Evolutionary conservation across 331 rosid species (phyloP).

Genomic region (Arachis monticola): DNA sequence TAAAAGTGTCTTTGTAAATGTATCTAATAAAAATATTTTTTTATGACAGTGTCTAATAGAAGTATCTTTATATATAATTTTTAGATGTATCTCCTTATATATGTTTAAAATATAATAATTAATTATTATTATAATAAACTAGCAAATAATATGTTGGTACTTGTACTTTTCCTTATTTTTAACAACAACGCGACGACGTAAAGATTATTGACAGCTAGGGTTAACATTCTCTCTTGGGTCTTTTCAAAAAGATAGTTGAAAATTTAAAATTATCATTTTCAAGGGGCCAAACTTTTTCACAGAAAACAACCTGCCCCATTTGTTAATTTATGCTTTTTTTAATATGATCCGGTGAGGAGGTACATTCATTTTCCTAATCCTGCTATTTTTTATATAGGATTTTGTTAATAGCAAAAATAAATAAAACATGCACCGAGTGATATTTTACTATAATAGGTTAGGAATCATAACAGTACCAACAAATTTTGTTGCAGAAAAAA

Average conservation of each 20-base stretch:
- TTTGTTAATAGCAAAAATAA: slow-evolving; percentile 4
- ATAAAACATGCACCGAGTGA: neutral
- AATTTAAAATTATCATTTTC: slow-evolving; percentile 40
- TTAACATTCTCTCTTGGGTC: slow-evolving; percentile 30
- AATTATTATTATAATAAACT: too few species aligned
- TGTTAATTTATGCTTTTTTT: neutral
- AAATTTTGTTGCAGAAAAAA: neutral
- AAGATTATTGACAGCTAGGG: slow-evolving; percentile 1
- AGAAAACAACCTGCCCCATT: slow-evolving; percentile 29
- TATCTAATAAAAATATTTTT: too few species aligned
- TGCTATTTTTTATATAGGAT: neutral
- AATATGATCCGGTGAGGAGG: slow-evolving; percentile 16
- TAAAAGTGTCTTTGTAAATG: too few species aligned
- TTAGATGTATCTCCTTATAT: too few species aligned
- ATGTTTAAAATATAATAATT: too few species aligned
- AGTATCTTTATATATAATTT: too few species aligned
- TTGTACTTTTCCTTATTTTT: too few species aligned
- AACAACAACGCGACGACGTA: too few species aligned
- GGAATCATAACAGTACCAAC: neutral
- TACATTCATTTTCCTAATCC: neutral
- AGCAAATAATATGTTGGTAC: too few species aligned
- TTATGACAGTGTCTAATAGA: too few species aligned
- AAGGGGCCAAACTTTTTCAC: slow-evolving; percentile 31
- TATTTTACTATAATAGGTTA: neutral
- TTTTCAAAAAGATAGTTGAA: slow-evolving; percentile 26